A percentile compares a stretch with the other conserved stretches of the same genome.
phyloP scores from a whole-genome alignment of 1,284 basidiomycete species.

The Farysia itapuensis region DNA sequence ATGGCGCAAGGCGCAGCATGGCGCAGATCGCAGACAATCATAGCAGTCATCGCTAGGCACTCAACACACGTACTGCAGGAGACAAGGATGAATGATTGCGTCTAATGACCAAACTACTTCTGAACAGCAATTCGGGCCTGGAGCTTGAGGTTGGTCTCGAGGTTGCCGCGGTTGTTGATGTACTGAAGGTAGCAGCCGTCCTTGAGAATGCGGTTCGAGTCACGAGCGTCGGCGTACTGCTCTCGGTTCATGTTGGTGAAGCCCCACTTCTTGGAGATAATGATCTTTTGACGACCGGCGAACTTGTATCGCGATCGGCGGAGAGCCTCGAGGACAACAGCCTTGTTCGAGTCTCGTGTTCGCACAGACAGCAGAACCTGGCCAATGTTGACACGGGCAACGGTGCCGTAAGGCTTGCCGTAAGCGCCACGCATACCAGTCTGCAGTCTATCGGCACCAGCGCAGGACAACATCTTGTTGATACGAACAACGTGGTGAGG shows the following conservation, averaged over 20 bases:
- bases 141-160: slow-evolving; percentile 56
- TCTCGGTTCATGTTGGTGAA: slow-evolving; percentile 93
- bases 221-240: slow-evolving; percentile 85
- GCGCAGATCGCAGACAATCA: too few relatives aligned
- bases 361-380: slow-evolving; percentile 96
- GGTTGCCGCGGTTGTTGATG: slow-evolving; percentile 56
- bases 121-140: slow-evolving; percentile 56
- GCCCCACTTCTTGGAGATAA: slow-evolving; percentile 71
- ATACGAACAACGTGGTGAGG: slow-evolving; percentile 98
- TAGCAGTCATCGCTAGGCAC: too few relatives aligned
- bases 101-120: too few relatives aligned
- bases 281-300: slow-evolving; percentile 98
- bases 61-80: too few relatives aligned
- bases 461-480: slow-evolving; percentile 99
- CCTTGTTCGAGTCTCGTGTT: slow-evolving; percentile 82
- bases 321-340: slow-evolving; percentile 92
- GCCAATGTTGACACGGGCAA: slow-evolving; percentile 93
- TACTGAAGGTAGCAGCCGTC: slow-evolving; percentile 59
- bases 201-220: slow-evolving; percentile 65
- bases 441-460: slow-evolving; percentile 92
- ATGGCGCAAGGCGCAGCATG: too few relatives aligned
- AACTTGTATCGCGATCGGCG: slow-evolving; percentile 89
- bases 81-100: too few relatives aligned
- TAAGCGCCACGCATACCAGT: slow-evolving; percentile 99
- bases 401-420: slow-evolving; percentile 97